These are phyloP conservation scores for Pseudogymnoascus sp. DNA, from an alignment of 2,329 filamentous ascomycete genomes.

Conservation along the genomic window DNA sequence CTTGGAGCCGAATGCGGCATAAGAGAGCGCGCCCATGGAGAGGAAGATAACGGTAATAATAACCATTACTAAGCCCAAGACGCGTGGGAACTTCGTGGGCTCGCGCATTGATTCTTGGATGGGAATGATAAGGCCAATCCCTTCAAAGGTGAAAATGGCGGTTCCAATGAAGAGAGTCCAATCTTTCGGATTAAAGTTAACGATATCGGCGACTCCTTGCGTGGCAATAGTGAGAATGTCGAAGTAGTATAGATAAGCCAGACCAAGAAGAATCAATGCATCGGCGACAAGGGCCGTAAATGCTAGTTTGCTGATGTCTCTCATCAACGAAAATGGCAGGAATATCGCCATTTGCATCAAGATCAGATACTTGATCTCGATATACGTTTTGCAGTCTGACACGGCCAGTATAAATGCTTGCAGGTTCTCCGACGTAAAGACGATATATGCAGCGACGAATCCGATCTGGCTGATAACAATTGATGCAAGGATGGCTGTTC, in stretches of 20 bases:
- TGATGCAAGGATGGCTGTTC: conserved; percentile 75
- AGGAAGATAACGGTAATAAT: conserved; percentile 88
- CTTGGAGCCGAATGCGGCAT: conserved; percentile 88
- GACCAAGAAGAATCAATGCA: conserved; percentile 83
- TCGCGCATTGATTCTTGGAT: conserved; percentile 96
- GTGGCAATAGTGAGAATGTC: conserved; percentile 74
- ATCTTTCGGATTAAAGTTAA: conserved; percentile 78
- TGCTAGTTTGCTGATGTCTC: conserved; percentile 94
- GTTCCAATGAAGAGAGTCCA: conserved; percentile 99
- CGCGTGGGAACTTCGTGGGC: conserved; percentile 80
- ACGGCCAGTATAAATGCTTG: conserved; percentile 93
- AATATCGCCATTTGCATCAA: conserved; percentile 94
- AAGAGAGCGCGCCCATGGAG: conserved; percentile 84
- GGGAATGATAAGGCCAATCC: conserved; percentile 93
- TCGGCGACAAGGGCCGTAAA: conserved; percentile 92
- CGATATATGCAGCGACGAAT: conserved; percentile 90
- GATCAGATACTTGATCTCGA: conserved; percentile 84
- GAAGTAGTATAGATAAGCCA: conserved; percentile 93
- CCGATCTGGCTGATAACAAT: conserved; percentile 94
- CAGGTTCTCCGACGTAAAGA: conserved; percentile 92
- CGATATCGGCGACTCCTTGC: conserved; percentile 69
- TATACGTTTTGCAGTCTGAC: conserved; percentile 72
- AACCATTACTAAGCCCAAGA: conserved; percentile 86
- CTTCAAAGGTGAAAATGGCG: conserved; percentile 94
- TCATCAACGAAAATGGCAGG: conserved; percentile 82